These are phyloP conservation scores for Populus hybrid DNA, from an alignment of 441 rosid species.

Conservation along the genomic window DNA sequence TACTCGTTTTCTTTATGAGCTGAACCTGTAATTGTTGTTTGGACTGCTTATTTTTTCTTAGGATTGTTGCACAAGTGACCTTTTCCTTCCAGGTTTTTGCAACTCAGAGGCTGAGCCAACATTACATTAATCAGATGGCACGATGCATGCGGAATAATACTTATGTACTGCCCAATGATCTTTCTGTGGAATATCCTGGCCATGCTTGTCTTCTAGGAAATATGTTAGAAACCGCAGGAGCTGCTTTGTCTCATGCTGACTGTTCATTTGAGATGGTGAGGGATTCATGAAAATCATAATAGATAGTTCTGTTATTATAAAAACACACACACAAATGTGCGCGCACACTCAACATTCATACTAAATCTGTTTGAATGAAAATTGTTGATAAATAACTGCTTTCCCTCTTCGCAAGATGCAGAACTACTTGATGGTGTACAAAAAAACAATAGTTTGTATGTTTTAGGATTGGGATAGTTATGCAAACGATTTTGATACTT, in stretches of 20 bases:
- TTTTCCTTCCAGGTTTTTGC: conserved; percentile 61
- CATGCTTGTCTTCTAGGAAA: conserved; percentile 95
- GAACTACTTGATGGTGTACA: background rate
- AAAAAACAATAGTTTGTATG: background rate
- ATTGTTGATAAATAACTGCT: background rate
- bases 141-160: conserved; percentile 47
- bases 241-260: conserved; percentile 69
- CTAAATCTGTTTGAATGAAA: background rate
- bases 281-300: background rate
- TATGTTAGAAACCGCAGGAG: conserved; percentile 76
- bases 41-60: background rate
- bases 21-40: conserved; percentile 5
- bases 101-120: conserved; percentile 52
- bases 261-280: conserved; percentile 86
- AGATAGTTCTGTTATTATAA: background rate
- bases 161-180: conserved; percentile 60
- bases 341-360: too few relatives aligned
- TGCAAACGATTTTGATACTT: background rate
- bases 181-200: conserved; percentile 60
- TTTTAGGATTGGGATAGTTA: background rate
- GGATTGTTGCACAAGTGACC: conserved; percentile 21
- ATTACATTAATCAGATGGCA: conserved; percentile 79
- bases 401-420: background rate
- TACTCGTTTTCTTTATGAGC: background rate
- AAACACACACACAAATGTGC: too few relatives aligned